A percentile compares a stretch with the other conserved stretches of the same genome.
These are phyloP conservation scores for Xylaria acuta DNA, from an alignment of 495 filamentous ascomycete species.

Conservation along the genomic window DNA sequence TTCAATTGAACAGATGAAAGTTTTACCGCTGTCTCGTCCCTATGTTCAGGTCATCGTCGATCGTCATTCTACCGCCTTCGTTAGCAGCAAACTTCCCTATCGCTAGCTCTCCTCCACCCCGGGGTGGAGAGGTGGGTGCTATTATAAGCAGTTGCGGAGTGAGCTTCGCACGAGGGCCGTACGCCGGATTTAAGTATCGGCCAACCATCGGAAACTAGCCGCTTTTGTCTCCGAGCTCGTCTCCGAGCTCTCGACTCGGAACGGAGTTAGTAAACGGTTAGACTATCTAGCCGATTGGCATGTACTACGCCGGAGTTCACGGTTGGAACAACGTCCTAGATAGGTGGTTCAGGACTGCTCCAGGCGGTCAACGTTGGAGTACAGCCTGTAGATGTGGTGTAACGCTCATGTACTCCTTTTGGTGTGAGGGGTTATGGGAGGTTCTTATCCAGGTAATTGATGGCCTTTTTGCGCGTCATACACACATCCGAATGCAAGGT, in stretches of 20 bases:
- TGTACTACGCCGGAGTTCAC: not conserved
- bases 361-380: not conserved
- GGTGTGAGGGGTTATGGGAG: not conserved
- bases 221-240: not conserved
- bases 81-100: not conserved
- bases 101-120: not conserved
- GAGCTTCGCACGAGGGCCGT: not conserved
- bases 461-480: not conserved
- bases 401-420: not conserved
- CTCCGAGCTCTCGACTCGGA: not conserved
- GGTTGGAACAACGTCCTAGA: not conserved
- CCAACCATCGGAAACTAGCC: not conserved
- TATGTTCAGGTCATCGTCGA: not conserved
- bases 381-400: not conserved
- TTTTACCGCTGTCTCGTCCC: not conserved
- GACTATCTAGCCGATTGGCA: not conserved
- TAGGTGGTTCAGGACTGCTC: not conserved
- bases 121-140: not conserved
- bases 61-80: not conserved
- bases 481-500: not conserved
- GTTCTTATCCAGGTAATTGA: not conserved
- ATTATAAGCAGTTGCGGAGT: not conserved
- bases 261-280: not conserved
- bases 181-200: slow-evolving; percentile 15
- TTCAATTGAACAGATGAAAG: not conserved